Base-by-base conservation (phyloP, 208 protist genomes). In the Acanthamoeba castellanii region DNA sequence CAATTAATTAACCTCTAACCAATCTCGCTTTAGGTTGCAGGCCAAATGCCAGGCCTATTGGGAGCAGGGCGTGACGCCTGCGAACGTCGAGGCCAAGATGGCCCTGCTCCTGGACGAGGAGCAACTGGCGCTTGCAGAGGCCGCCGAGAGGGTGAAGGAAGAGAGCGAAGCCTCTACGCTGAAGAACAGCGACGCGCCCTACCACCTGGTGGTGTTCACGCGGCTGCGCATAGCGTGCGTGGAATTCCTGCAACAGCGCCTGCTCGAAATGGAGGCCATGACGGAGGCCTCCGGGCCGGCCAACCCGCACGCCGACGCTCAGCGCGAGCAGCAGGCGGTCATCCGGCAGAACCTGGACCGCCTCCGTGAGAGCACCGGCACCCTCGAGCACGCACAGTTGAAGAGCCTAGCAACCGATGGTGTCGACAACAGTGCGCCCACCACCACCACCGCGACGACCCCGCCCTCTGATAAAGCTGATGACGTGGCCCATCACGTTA, bases 31-130 rank as follows among this genome's bases (percentile, higher is more conserved):
- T 47, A 89, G 82, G 50, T n/a, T 89, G 50, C 82, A 68, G 37
- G 37, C 30, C 82, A 89, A 50, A 22, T 89, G 82, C 25, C 34
- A 32, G 47, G 82, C 42, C 82, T 66, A 45, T 34, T 89, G 82
- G 82, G 82, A 89, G 47, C 52, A 89, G 25, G 47, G 72, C 13
- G 16, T 81, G 61, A 68, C 61, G 25, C 1, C 20, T 0, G 16
- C 61, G 18, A 68, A 68, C 25, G 61, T 25, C 61, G 18, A 32
- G 8, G 27, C 61, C 61, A 25, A 30, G 61, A 25, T 32, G 8
- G 61, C 2, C 61, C 61, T 68, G 25, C 18, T 68, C 27, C 1
- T n/a, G 61, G 4, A 0, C 61, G 61, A 68, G 61, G 61, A 68
- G 25, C 45, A 47, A 9, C 45, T 13, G 45, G 45, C 45, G 45